Percentiles rank a stretch among this genome's conserved stretches.
Conservation (phyloP, 495 filamentous ascomycete species). For the Lindgomyces ingoldianus region DNA sequence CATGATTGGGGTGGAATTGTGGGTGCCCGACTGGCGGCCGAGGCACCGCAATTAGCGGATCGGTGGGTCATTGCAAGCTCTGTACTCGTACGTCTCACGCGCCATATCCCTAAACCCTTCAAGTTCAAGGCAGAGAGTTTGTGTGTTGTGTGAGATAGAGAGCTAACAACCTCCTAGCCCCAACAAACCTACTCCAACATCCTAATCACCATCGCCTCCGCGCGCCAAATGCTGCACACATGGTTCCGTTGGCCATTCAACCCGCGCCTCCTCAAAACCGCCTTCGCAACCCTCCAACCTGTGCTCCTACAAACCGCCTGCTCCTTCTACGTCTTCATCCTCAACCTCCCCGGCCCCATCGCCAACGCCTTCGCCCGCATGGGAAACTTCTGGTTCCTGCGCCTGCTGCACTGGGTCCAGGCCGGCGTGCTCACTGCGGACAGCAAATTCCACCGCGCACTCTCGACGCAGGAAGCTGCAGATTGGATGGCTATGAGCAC, state of each 20-base stretch:
- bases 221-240: slow-evolving; percentile 52
- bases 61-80: slow-evolving; percentile 55
- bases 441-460: slow-evolving; percentile 31
- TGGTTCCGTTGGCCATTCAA: slow-evolving; percentile 48
- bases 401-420: slow-evolving; percentile 42
- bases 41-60: slow-evolving; percentile 56
- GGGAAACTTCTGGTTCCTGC: slow-evolving; percentile 51
- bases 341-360: slow-evolving; percentile 50
- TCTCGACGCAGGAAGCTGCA: slow-evolving; percentile 4
- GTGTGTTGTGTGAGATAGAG: neutral
- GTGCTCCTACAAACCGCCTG: slow-evolving; percentile 47
- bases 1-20: slow-evolving; percentile 62
- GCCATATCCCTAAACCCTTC: neutral
- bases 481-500: slow-evolving; percentile 24
- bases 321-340: slow-evolving; percentile 56
- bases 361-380: slow-evolving; percentile 46
- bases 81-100: slow-evolving; percentile 49
- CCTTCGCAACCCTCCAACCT: slow-evolving; percentile 46
- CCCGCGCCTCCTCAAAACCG: slow-evolving; percentile 47
- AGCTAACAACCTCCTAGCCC: slow-evolving; percentile 23
- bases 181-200: slow-evolving; percentile 20
- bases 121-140: too few species aligned
- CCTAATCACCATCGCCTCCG: slow-evolving; percentile 40
- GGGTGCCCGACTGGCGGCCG: slow-evolving; percentile 55
- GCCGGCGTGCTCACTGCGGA: slow-evolving; percentile 42